These are phyloP conservation scores for Caloboletus inedulis DNA, from an alignment of 1,284 basidiomycete genomes.

Conservation along the genomic window DNA sequence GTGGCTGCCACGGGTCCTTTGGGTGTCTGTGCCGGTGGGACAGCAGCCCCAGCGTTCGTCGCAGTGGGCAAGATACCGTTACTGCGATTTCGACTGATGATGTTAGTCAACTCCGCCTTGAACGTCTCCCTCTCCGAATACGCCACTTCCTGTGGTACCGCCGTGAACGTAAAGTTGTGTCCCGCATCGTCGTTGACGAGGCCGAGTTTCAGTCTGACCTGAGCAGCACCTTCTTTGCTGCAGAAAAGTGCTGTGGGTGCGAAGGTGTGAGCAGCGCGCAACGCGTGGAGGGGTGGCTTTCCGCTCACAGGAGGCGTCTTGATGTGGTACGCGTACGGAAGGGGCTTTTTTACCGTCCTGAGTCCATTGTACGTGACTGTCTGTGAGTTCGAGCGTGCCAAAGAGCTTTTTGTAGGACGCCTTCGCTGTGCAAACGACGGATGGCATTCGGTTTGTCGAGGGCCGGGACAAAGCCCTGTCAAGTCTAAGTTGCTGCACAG, in stretches of 20 bases:
- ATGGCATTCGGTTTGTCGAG: constrained; percentile 37
- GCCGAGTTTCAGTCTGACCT: constrained; percentile 72
- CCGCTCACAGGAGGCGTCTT: constrained; percentile 61
- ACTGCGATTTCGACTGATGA: constrained; percentile 68
- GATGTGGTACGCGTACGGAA: constrained; percentile 56
- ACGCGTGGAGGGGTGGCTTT: constrained; percentile 6
- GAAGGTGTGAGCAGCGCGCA: background rate
- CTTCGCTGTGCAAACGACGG: constrained; percentile 61
- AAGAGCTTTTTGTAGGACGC: constrained; percentile 77
- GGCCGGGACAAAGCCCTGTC: background rate
- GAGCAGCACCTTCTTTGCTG: constrained; percentile 74
- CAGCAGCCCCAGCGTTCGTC: constrained; percentile 17
- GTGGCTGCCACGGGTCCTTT: constrained; percentile 27
- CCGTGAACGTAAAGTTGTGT: constrained; percentile 78
- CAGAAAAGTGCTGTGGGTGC: constrained; percentile 66
- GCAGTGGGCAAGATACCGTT: constrained; percentile 17
- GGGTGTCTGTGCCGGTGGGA: constrained; percentile 29
- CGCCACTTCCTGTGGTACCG: constrained; percentile 52
- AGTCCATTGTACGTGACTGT: constrained; percentile 68
- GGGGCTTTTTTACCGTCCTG: constrained; percentile 62
- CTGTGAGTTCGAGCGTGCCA: constrained; percentile 69
- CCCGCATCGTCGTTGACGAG: constrained; percentile 63
- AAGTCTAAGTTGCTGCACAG: constrained; percentile 2
- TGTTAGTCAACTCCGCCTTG: constrained; percentile 70
- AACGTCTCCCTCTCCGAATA: constrained; percentile 72